Evolutionary conservation across 148 eudicot genomes (phyloP).

Genomic region (Rheum nobile): DNA sequence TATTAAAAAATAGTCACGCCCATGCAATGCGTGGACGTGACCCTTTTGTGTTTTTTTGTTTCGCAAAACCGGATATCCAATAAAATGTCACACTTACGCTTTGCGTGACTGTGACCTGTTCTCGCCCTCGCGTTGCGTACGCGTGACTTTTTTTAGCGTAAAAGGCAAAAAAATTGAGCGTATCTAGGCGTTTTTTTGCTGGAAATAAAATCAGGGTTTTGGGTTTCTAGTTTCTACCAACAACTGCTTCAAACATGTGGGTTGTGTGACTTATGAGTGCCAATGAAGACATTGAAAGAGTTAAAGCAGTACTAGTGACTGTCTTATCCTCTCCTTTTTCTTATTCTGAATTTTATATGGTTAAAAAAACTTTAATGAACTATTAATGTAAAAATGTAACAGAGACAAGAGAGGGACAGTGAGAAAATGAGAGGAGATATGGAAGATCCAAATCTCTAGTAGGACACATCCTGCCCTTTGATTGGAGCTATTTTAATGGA

Average conservation of each 20-base stretch:
- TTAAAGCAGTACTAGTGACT: neutral
- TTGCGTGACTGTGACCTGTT: too few species aligned
- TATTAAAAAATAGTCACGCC: too few species aligned
- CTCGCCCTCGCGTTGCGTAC: too few species aligned
- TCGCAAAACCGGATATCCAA: too few species aligned
- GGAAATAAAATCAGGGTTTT: neutral
- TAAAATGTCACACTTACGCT: too few species aligned
- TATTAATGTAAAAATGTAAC: neutral
- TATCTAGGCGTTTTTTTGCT: neutral
- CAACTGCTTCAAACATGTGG: neutral
- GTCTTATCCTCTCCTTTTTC: neutral
- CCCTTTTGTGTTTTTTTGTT: too few species aligned
- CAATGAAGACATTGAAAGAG: constrained; percentile 6
- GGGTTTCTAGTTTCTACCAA: neutral
- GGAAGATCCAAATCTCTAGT: neutral
- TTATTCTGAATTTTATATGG: neutral
- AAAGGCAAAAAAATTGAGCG: too few species aligned
- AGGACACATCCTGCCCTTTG: neutral
- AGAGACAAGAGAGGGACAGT: neutral
- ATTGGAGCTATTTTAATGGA: neutral
- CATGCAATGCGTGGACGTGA: too few species aligned
- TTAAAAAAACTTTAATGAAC: neutral
- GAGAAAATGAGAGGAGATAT: constrained; percentile 7
- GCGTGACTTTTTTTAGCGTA: too few species aligned
- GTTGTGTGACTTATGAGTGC: neutral